Evolutionary conservation across 768 basidiomycete species (phyloP), one percentile per base, ranked within the genome.

Genomic region (Suillus ampliporus): DNA sequence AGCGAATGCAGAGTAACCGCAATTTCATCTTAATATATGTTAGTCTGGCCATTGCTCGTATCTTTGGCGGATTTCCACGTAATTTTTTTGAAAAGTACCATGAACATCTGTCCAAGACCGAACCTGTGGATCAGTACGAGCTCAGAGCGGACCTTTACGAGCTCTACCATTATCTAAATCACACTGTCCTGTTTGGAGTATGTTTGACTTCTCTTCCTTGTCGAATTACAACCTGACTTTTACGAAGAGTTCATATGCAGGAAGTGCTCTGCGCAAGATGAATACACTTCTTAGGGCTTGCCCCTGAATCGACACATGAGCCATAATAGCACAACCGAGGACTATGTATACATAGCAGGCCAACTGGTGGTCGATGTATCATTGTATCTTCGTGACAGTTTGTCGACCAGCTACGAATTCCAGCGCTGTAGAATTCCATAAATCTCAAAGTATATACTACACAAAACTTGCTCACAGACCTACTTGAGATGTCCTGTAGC

Each of bases 161-260:
- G 72, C 74, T 93, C 31, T 94, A 90, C 65, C 92, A 94, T 74
- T 91, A 92, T 69, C 76, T 93, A 65, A 94, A 94, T 67, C 92
- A 94, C 68, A 91, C 91, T 0, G 77, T 91, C 5, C 72, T 94
- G 5, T 93, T 93, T 69, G 90, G 90, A 63, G 91, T 92, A 70
- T 77, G 89, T 78, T 10, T 38, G 47, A 11, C 1, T 26, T 34
- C 17, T 19, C 43, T 48, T 38, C n/a, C 9, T 40, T 61, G 17
- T 56, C 35, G 46, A 58, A 28, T n/a, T 51, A 2, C 7, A 48
- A 28, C 34, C 34, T 48, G 17, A 60, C 26, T 37, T 62, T 19
- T 4, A 50, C 37, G 52, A 64, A 80, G 81, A 77, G 78, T 19
- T 77, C 80, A 61, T 91, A 91, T 69, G 84, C 86, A 9, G 63